Conservation (phyloP, 352 stramenopile species). For the Pythium chondricola region DNA sequence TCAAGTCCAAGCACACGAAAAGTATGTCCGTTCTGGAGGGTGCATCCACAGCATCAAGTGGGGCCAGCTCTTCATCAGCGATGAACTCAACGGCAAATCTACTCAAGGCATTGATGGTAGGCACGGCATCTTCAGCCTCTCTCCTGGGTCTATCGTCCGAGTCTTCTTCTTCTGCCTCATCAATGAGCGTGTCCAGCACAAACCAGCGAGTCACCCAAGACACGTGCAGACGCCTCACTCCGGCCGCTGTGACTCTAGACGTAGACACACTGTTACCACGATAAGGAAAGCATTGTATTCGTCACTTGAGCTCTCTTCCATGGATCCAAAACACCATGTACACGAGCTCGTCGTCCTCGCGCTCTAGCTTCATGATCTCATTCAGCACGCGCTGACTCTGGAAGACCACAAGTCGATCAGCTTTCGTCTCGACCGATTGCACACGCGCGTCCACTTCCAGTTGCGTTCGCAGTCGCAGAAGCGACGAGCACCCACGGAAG, state of each 20-base stretch:
- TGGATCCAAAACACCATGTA: constrained; percentile 84
- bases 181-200: not conserved
- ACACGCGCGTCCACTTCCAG: constrained; percentile 23
- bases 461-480: constrained; percentile 31
- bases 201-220: constrained; percentile 12
- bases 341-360: constrained; percentile 25
- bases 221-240: constrained; percentile 14
- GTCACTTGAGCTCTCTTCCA: constrained; percentile 35
- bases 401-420: constrained; percentile 66
- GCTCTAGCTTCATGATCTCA: constrained; percentile 39
- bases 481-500: not conserved
- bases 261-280: constrained; percentile 7
- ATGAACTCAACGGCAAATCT: constrained; percentile 24
- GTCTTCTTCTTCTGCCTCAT: not conserved
- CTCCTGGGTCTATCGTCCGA: constrained; percentile 7
- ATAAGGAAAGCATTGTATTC: not conserved
- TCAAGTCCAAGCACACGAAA: too few relatives aligned
- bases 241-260: constrained; percentile 22
- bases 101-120: constrained; percentile 25
- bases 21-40: too few relatives aligned
- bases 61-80: not conserved
- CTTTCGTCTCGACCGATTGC: constrained; percentile 20
- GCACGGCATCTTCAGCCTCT: constrained; percentile 10
- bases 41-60: not conserved
- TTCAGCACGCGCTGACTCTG: constrained; percentile 64